Conservation (phyloP, 2,329 filamentous ascomycete species). For the Fusarium denticulatum region DNA sequence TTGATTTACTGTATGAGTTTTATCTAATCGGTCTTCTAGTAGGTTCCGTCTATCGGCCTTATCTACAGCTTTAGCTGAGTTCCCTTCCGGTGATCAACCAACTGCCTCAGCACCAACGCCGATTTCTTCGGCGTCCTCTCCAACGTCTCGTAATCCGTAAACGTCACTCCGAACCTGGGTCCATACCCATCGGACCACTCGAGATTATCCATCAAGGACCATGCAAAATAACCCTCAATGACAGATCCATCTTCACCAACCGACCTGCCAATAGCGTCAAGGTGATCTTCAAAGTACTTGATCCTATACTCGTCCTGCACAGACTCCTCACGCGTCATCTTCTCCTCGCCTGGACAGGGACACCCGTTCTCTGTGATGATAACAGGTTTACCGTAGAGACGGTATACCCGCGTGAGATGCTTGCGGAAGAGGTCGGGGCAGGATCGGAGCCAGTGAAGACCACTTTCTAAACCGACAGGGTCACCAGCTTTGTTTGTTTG, state of each 20-base stretch:
- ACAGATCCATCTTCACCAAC: constrained; percentile 17
- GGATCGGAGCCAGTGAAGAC: constrained; percentile 21
- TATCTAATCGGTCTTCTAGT: not conserved
- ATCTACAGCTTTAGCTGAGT: not conserved
- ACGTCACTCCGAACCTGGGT: constrained; percentile 22
- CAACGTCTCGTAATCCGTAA: constrained; percentile 26
- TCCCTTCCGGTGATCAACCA: not conserved
- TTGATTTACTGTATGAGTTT: rapidly evolving
- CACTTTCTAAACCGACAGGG: constrained; percentile 2
- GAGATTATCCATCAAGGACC: constrained; percentile 34
- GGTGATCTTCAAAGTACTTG: constrained; percentile 51
- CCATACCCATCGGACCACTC: constrained; percentile 33
- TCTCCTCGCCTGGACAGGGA: constrained; percentile 25
- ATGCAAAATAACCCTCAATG: constrained; percentile 26
- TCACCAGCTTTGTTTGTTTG: constrained; percentile 17
- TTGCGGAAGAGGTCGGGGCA: constrained; percentile 27
- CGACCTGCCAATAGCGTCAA: constrained; percentile 48
- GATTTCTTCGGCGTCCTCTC: constrained; percentile 31
- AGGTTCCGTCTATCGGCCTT: not conserved
- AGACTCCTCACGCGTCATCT: constrained; percentile 43
- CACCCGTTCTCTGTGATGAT: constrained; percentile 30
- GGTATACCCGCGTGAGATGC: constrained; percentile 14
- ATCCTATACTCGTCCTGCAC: constrained; percentile 51
- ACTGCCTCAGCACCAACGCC: not conserved
- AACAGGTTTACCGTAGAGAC: constrained; percentile 27